Evolutionary conservation across 805 yeast species (phyloP).

Genomic region (Kodamaea laetipori): DNA sequence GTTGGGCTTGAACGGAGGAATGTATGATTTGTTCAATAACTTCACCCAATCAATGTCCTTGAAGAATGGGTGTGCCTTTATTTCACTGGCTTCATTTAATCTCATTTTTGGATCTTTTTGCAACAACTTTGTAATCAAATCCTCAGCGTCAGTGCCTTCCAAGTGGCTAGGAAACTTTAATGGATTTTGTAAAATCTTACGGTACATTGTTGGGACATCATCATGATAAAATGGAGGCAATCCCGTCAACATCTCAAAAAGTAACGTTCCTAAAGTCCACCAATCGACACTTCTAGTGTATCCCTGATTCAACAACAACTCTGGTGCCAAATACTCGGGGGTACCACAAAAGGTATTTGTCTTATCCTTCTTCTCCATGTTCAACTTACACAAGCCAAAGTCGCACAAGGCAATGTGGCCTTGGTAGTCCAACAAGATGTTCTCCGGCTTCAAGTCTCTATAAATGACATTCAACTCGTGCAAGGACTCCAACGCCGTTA

Average conservation of each 20-base stretch:
- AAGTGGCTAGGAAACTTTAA: constrained; percentile 85
- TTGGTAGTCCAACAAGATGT: constrained; percentile 89
- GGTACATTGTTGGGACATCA: constrained; percentile 89
- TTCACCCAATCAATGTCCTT: constrained; percentile 88
- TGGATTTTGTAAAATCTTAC: constrained; percentile 88
- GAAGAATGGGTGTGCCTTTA: constrained; percentile 82
- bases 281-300: constrained; percentile 96
- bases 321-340: constrained; percentile 97
- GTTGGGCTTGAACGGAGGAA: constrained; percentile 94
- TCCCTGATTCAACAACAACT: constrained; percentile 85
- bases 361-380: constrained; percentile 88
- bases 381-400: constrained; percentile 93
- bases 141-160: constrained; percentile 78
- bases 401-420: constrained; percentile 98
- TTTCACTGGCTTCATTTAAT: constrained; percentile 80
- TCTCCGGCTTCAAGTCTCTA: constrained; percentile 95
- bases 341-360: constrained; percentile 96
- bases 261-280: constrained; percentile 95
- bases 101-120: constrained; percentile 84
- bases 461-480: constrained; percentile 92
- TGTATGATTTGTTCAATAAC: constrained; percentile 79
- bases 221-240: constrained; percentile 97
- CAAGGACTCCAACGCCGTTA: constrained; percentile 88
- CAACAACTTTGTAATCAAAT: constrained; percentile 69
- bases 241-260: constrained; percentile 96